Percentiles rank a stretch among this genome's conserved stretches.
Evolutionary conservation across 306 rosid genomes (phyloP).

Genomic region (Spatholobus suberectus): DNA sequence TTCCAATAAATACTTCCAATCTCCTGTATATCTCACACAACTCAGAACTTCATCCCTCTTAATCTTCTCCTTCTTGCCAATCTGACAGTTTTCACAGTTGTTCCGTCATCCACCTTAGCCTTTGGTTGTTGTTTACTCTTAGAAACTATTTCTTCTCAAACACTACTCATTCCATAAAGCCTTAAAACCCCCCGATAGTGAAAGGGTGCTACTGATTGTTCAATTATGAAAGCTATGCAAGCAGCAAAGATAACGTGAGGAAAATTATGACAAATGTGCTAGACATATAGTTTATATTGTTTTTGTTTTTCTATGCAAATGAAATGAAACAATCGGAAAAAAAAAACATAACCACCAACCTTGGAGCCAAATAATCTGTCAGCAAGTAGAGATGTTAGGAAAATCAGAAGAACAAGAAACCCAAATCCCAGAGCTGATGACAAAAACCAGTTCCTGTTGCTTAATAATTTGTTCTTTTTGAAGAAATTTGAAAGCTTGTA

Average conservation of each 20-base stretch:
- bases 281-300: not conserved
- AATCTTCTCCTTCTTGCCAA: not conserved
- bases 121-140: not conserved
- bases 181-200: not conserved
- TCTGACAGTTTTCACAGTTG: not conserved
- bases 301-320: not conserved
- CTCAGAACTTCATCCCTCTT: not conserved
- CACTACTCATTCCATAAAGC: not conserved
- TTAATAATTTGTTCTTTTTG: constrained; percentile 37
- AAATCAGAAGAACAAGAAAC: constrained; percentile 61
- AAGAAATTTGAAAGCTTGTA: constrained; percentile 57
- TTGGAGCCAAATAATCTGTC: constrained; percentile 57
- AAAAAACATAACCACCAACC: constrained; percentile 54
- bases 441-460: constrained; percentile 68
- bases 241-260: not conserved
- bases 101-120: not conserved
- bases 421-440: constrained; percentile 73
- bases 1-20: not conserved
- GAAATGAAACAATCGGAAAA: not conserved
- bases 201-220: not conserved
- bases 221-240: not conserved
- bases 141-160: not conserved
- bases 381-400: constrained; percentile 59
- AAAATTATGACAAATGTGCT: not conserved
- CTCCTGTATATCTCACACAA: not conserved